A percentile compares a stretch with the other conserved stretches of the same genome.
phyloP scores from a whole-genome alignment of 257 asterid genomes.

The Datura wrightii region DNA sequence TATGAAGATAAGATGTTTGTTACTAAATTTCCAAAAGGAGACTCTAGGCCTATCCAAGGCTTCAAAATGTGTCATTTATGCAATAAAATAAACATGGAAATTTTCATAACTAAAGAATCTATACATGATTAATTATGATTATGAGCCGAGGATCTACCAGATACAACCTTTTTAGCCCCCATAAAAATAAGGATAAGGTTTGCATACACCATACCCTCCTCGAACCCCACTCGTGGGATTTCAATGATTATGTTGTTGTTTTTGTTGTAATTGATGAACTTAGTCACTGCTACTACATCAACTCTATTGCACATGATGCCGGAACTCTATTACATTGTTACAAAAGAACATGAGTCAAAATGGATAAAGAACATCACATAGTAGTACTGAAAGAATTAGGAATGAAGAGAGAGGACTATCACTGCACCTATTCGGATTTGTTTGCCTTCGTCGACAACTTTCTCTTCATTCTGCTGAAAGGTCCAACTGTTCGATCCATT shows the following conservation, averaged over 20 bases:
- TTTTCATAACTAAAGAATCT: background rate
- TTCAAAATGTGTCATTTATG: background rate
- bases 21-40: background rate
- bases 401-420: background rate
- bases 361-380: background rate
- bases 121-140: background rate
- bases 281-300: conserved; percentile 24
- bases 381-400: background rate
- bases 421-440: conserved; percentile 53
- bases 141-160: background rate
- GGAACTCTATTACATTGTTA: conserved; percentile 24
- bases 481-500: conserved; percentile 80
- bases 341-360: background rate
- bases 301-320: conserved; percentile 30
- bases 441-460: conserved; percentile 48
- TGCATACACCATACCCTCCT: background rate
- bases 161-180: background rate
- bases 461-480: conserved; percentile 94
- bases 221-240: background rate
- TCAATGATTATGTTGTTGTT: background rate
- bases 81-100: background rate
- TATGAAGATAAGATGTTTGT: no score
- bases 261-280: background rate
- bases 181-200: background rate
- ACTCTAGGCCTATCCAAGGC: background rate